Evolutionary conservation across 768 basidiomycete genomes (phyloP), one percentile per base, ranked within the genome.

Genomic region (Astraeus odoratus): DNA sequence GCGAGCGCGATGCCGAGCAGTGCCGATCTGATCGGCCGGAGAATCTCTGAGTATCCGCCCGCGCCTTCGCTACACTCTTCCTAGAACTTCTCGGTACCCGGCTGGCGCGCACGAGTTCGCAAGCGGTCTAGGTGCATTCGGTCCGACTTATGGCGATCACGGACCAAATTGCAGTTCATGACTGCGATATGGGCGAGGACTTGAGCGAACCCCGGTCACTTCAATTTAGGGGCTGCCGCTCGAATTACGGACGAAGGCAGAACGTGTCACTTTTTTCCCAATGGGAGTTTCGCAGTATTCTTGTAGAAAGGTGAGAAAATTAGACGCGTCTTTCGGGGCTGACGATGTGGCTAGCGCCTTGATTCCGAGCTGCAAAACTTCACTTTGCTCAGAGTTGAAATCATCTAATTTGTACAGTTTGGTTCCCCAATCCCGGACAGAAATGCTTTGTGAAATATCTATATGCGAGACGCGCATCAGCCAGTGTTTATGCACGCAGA

Each of bases 81-180:
- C 86, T 92, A 44, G 89, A 94, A 4, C 91, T 15, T 64, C 60
- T 43, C 78, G 83, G 50, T 83, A 67, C 3, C 65, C 65, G 0
- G 72, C 52, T 35, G 77, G 67, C 1, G 80, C 77, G 61, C 93
- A 95, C 0, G 75, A 75, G 59, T 95, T 82, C 48, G 81, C 70
- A 27, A 95, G 66, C 1, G n/a, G n/a, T n/a, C n/a, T n/a, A n/a
- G 93, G 91, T 1, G 93, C 78, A 57, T 88, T 90, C 5, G 94
- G 78, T 3, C 91, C 91, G 39, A 78, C 71, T 51, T 77, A 53
- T 50, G 73, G 55, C 27, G 70, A 70, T 64, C 73, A 73, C 8
- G 70, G 62, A 5, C 80, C 78, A 61, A 71, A 73, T 84, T 83
- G 57, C 84, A 85, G 55, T 77, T 72, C 82, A 86, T 83, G 51